Percentiles rank a stretch among this genome's conserved stretches.
Conservation (phyloP, 2,329 filamentous ascomycete genomes). For the Mollisia scopiformis region DNA sequence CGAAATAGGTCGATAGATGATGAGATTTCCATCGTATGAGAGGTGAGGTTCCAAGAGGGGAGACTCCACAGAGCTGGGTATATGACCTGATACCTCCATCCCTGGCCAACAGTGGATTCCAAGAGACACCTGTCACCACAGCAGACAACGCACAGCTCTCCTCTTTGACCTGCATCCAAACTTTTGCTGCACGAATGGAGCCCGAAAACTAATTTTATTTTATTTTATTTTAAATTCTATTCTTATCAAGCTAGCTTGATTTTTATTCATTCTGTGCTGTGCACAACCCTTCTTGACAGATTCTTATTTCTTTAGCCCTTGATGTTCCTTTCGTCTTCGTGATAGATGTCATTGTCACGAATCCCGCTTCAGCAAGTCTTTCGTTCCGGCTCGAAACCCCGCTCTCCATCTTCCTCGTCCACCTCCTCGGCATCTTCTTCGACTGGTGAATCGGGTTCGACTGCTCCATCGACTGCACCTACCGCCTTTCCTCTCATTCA, state of each 20-base stretch:
- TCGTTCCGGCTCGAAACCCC: slow-evolving; percentile 18
- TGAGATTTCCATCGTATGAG: not conserved
- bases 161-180: too few relatives aligned
- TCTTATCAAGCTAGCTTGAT: not conserved
- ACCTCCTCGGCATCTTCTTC: not conserved
- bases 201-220: too few relatives aligned
- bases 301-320: not conserved
- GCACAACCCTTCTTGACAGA: not conserved
- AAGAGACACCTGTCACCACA: too few relatives aligned
- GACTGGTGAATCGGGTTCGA: not conserved
- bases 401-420: slow-evolving; percentile 13
- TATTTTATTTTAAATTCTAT: too few relatives aligned
- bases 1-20: not conserved
- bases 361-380: slow-evolving; percentile 30
- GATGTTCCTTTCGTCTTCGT: not conserved
- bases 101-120: too few relatives aligned
- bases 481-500: not conserved
- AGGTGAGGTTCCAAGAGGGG: not conserved
- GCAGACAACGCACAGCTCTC: too few relatives aligned
- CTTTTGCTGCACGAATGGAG: too few relatives aligned
- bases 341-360: slow-evolving; percentile 39
- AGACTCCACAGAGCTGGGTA: not conserved
- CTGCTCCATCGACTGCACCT: not conserved
- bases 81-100: not conserved
- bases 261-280: not conserved